These are phyloP conservation scores for Bifiguratus adelaidae DNA, from an alignment of 192 early-diverging fungal species.

Conservation along the genomic window DNA sequence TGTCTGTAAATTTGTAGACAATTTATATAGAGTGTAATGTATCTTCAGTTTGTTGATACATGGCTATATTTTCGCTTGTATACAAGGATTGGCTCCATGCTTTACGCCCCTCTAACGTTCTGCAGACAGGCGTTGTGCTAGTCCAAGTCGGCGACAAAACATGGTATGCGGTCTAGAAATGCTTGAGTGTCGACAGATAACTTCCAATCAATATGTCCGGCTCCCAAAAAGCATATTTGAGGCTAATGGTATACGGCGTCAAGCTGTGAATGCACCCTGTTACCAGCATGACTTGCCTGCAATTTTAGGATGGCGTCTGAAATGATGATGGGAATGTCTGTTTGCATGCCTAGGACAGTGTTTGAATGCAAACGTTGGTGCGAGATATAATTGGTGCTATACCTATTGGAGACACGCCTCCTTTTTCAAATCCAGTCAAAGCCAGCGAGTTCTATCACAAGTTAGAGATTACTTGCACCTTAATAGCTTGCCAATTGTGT, in stretches of 20 bases:
- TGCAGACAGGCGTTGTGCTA: slow-evolving; percentile 14
- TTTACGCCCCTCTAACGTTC: slow-evolving; percentile 17
- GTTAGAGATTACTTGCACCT: neutral
- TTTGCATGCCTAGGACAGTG: slow-evolving; percentile 30
- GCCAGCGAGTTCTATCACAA: slow-evolving; percentile 33
- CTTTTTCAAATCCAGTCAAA: slow-evolving; percentile 64
- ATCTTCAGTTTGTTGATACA: too few species aligned
- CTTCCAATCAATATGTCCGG: slow-evolving; percentile 83
- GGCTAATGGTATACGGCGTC: slow-evolving; percentile 22
- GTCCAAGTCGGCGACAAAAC: slow-evolving; percentile 32
- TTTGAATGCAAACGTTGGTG: neutral
- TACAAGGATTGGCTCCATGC: too few species aligned
- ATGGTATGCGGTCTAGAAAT: slow-evolving; percentile 34
- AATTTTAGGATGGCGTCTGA: slow-evolving; percentile 48
- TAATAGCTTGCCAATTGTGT: neutral
- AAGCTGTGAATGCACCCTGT: neutral
- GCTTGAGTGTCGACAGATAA: slow-evolving; percentile 48
- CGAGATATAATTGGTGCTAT: slow-evolving; percentile 5
- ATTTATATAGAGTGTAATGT: too few species aligned
- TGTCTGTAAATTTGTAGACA: too few species aligned
- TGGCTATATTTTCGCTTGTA: too few species aligned
- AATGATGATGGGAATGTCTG: slow-evolving; percentile 52
- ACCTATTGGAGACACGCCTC: slow-evolving; percentile 66
- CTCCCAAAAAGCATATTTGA: slow-evolving; percentile 64
- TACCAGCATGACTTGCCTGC: slow-evolving; percentile 20